These are phyloP conservation scores for Pterulicium gracile DNA, from an alignment of 1,284 basidiomycete species.

Conservation along the genomic window DNA sequence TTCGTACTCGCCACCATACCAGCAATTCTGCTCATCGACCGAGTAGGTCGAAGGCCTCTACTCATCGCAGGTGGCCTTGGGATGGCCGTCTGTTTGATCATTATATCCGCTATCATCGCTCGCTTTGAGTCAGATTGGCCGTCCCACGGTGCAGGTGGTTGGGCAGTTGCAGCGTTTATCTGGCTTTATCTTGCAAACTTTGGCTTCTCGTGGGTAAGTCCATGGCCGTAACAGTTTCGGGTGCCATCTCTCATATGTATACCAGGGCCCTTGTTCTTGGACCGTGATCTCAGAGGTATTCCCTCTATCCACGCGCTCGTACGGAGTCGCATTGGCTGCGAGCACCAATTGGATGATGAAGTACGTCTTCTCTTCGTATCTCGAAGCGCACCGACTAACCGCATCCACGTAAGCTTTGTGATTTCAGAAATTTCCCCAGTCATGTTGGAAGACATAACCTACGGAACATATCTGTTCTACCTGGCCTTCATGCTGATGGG, in stretches of 20 bases:
- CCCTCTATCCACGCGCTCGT: slow-evolving; percentile 15
- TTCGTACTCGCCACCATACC: slow-evolving; percentile 16
- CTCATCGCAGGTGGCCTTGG: slow-evolving; percentile 14
- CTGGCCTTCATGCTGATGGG: slow-evolving; percentile 17
- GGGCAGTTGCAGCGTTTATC: slow-evolving; percentile 23
- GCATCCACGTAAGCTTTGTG: slow-evolving; percentile 11
- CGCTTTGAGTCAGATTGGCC: slow-evolving; percentile 16
- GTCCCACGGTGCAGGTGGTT: slow-evolving; percentile 14
- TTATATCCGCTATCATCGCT: slow-evolving; percentile 18
- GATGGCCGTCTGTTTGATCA: slow-evolving; percentile 19
- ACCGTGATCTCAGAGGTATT: slow-evolving; percentile 17
- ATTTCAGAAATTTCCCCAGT: slow-evolving; percentile 14
- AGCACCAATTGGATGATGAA: slow-evolving; percentile 18
- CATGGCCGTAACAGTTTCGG: not conserved
- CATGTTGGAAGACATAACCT: slow-evolving; percentile 15
- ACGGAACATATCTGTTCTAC: slow-evolving; percentile 17
- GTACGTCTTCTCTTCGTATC: slow-evolving; percentile 5
- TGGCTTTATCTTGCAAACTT: slow-evolving; percentile 18
- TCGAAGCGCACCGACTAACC: slow-evolving; percentile 4
- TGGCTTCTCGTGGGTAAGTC: slow-evolving; percentile 14
- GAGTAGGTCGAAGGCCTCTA: slow-evolving; percentile 15
- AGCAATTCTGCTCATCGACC: slow-evolving; percentile 15
- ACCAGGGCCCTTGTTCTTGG: slow-evolving; percentile 14
- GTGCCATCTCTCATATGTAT: not conserved
- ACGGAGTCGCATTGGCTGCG: slow-evolving; percentile 16